A percentile compares a stretch with the other conserved stretches of the same genome.
Evolutionary conservation across 2,329 filamentous ascomycete species (phyloP).

Genomic region (Cladosporium sp.): DNA sequence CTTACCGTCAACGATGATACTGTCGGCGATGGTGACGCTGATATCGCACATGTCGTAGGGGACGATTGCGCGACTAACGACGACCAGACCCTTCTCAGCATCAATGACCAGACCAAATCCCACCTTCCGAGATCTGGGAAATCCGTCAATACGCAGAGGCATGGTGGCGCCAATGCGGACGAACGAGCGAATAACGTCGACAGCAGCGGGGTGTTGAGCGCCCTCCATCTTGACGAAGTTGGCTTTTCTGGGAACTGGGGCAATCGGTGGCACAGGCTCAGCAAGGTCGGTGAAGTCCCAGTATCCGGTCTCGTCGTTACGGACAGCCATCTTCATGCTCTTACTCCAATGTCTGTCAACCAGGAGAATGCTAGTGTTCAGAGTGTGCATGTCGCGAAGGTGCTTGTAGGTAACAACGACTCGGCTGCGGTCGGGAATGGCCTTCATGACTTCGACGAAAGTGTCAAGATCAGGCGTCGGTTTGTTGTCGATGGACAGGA

Average conservation of each 20-base stretch:
- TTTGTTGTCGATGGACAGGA: conserved; percentile 88
- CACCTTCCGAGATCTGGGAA: conserved; percentile 88
- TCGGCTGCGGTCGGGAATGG: conserved; percentile 73
- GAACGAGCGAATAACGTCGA: conserved; percentile 89
- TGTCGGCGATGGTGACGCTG: conserved; percentile 92
- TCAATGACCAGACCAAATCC: conserved; percentile 98
- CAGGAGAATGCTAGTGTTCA: conserved; percentile 87
- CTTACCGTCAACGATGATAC: conserved; percentile 89
- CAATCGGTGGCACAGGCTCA: conserved; percentile 70
- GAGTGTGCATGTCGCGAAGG: conserved; percentile 86
- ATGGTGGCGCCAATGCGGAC: conserved; percentile 89
- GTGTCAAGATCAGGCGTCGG: conserved; percentile 81
- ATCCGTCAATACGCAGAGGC: conserved; percentile 96
- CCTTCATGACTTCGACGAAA: conserved; percentile 88
- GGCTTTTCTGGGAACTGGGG: conserved; percentile 70
- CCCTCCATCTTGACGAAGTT: conserved; percentile 91
- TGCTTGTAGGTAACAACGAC: conserved; percentile 96
- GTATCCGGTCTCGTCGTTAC: conserved; percentile 83
- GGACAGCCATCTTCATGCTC: conserved; percentile 87
- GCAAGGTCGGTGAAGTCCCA: conserved; percentile 93
- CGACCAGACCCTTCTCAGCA: conserved; percentile 88
- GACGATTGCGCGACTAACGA: conserved; percentile 90
- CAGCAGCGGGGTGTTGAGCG: conserved; percentile 82
- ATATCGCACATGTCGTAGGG: conserved; percentile 98
- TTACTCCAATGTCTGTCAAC: conserved; percentile 94